Evolutionary conservation across 306 rosid species (phyloP).

Genomic region (Trifolium repens): DNA sequence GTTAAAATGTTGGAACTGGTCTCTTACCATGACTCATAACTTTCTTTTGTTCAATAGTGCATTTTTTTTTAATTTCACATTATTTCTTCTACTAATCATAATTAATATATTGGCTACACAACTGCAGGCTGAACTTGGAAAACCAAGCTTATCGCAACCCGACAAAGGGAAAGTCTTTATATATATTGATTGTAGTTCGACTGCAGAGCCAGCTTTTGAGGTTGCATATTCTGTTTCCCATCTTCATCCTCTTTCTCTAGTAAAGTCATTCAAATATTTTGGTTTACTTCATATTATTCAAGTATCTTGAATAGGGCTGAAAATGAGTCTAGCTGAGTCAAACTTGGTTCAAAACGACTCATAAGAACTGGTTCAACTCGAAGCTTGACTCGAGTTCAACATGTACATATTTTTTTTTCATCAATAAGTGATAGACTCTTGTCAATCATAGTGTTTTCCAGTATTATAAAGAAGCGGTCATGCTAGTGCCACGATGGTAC

Average conservation of each 20-base stretch:
- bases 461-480: neutral
- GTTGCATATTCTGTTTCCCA: constrained; percentile 41
- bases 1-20: constrained; percentile 31
- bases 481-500: neutral
- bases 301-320: neutral
- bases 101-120: constrained; percentile 33
- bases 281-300: constrained; percentile 29
- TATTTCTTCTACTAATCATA: constrained; percentile 28
- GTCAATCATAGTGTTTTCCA: neutral
- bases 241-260: constrained; percentile 24
- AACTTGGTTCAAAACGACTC: neutral
- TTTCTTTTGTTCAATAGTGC: constrained; percentile 16
- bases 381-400: neutral
- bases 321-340: neutral
- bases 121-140: constrained; percentile 94
- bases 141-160: constrained; percentile 67
- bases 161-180: constrained; percentile 78
- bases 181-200: constrained; percentile 78
- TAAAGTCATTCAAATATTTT: constrained; percentile 16
- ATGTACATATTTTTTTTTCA: neutral
- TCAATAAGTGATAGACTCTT: constrained; percentile 1
- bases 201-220: constrained; percentile 81
- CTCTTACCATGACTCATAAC: neutral
- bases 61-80: constrained; percentile 2
- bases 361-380: neutral